These are phyloP conservation scores for Exserohilum turcica DNA, from an alignment of 2,329 filamentous ascomycete species.

Conservation along the genomic window DNA sequence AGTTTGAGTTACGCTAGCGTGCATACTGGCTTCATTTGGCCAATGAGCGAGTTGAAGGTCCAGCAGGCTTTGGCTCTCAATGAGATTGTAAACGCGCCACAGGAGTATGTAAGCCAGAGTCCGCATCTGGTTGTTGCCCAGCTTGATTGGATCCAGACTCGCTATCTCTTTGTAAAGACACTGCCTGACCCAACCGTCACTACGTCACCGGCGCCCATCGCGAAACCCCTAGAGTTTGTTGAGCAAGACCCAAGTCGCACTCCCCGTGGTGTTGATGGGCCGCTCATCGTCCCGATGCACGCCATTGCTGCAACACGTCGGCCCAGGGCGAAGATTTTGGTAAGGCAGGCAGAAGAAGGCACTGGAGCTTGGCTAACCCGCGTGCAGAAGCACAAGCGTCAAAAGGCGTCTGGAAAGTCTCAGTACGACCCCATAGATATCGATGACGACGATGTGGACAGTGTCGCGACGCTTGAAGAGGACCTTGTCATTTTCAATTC, in stretches of 20 bases:
- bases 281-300: conserved; percentile 59
- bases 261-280: conserved; percentile 49
- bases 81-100: conserved; percentile 79
- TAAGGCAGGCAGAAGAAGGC: conserved; percentile 3
- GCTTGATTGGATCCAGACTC: conserved; percentile 85
- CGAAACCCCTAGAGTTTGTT: conserved; percentile 33
- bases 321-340: conserved; percentile 26
- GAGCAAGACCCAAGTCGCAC: conserved; percentile 51
- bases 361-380: conserved; percentile 10
- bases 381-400: conserved; percentile 30
- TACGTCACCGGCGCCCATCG: conserved; percentile 6
- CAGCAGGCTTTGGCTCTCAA: conserved; percentile 71
- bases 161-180: conserved; percentile 73
- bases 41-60: conserved; percentile 67
- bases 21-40: conserved; percentile 53
- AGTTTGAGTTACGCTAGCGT: conserved; percentile 59
- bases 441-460: conserved; percentile 48
- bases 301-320: conserved; percentile 55
- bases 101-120: conserved; percentile 59
- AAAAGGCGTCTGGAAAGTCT: conserved; percentile 35
- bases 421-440: conserved; percentile 47
- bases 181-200: neutral
- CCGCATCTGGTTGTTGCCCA: conserved; percentile 76
- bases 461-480: conserved; percentile 57
- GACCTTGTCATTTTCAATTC: conserved; percentile 53